Evolutionary conservation across 768 basidiomycete species (phyloP).

Genomic region (Phylloporus sp.): DNA sequence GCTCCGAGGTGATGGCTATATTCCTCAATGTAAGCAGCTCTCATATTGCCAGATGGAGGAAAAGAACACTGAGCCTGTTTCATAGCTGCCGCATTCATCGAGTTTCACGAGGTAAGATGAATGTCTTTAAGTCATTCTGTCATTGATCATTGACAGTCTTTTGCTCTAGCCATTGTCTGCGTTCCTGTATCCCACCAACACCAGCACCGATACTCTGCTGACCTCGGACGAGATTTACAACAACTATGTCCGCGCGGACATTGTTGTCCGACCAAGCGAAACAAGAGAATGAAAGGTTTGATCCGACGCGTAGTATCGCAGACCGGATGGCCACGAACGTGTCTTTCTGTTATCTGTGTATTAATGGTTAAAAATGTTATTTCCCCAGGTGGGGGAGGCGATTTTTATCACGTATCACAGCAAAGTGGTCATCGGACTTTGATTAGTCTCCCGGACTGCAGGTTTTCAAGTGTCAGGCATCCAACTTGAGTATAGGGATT

Average conservation of each 20-base stretch:
- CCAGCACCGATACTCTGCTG: constrained; percentile 57
- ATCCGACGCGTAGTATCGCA: not conserved
- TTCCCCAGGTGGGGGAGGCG: no score
- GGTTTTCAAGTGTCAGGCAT: no score
- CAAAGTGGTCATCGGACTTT: no score
- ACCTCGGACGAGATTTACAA: constrained; percentile 70
- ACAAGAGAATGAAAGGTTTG: constrained; percentile 5
- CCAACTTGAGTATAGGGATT: no score
- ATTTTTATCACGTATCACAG: no score
- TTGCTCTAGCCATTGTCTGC: constrained; percentile 48
- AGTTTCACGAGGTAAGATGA: constrained; percentile 55
- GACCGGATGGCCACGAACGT: not conserved
- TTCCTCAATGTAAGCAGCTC: constrained; percentile 45
- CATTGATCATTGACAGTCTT: not conserved
- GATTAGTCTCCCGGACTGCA: no score
- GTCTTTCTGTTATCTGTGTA: no score
- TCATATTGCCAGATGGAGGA: not conserved
- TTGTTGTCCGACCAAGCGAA: constrained; percentile 27
- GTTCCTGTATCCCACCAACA: constrained; percentile 55
- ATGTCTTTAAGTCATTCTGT: not conserved
- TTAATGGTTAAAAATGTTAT: no score
- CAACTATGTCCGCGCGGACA: constrained; percentile 61
- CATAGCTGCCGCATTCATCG: constrained; percentile 59
- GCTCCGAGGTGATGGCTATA: constrained; percentile 52
- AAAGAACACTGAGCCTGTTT: not conserved